Evolutionary conservation across 2,329 filamentous ascomycete species (phyloP).

Genomic region (Mycocentrospora acerina): DNA sequence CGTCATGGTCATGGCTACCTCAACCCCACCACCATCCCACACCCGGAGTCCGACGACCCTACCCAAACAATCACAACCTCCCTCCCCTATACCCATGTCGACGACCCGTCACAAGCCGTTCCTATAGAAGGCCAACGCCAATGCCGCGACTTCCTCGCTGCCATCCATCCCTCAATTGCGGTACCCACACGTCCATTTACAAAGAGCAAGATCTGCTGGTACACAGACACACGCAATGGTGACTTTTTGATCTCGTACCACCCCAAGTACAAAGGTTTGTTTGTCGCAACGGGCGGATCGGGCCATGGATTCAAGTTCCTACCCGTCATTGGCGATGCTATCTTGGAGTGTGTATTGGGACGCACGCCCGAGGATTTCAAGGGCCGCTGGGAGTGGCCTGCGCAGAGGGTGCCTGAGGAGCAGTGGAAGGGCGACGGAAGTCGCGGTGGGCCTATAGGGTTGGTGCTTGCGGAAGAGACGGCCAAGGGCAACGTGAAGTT

Average conservation of each 20-base stretch:
- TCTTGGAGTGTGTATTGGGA: conserved; percentile 53
- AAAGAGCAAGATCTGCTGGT: conserved; percentile 56
- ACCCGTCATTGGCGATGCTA: conserved; percentile 58
- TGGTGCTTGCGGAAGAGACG: conserved; percentile 46
- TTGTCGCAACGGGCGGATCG: conserved; percentile 62
- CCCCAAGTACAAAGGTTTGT: conserved; percentile 53
- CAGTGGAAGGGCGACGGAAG: conserved; percentile 42
- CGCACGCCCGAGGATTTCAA: conserved; percentile 52
- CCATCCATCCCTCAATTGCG: conserved; percentile 35
- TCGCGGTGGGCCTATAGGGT: conserved; percentile 39
- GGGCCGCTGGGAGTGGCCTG: conserved; percentile 62
- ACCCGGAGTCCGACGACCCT: conserved; percentile 46
- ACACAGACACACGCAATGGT: conserved; percentile 58
- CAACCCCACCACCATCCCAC: conserved; percentile 49
- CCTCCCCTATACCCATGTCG: conserved; percentile 56
- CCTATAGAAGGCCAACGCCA: conserved; percentile 36
- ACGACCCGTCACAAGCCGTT: conserved; percentile 44
- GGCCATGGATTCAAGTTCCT: conserved; percentile 66
- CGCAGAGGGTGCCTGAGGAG: conserved; percentile 41
- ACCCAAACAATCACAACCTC: conserved; percentile 45
- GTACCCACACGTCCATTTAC: conserved; percentile 45
- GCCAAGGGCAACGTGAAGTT: conserved; percentile 34
- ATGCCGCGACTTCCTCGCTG: conserved; percentile 33
- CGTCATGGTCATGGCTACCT: conserved; percentile 54
- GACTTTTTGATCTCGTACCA: conserved; percentile 58